These are phyloP conservation scores for Trichophyton rubrum DNA, from an alignment of 2,329 filamentous ascomycete genomes.

Conservation along the genomic window DNA sequence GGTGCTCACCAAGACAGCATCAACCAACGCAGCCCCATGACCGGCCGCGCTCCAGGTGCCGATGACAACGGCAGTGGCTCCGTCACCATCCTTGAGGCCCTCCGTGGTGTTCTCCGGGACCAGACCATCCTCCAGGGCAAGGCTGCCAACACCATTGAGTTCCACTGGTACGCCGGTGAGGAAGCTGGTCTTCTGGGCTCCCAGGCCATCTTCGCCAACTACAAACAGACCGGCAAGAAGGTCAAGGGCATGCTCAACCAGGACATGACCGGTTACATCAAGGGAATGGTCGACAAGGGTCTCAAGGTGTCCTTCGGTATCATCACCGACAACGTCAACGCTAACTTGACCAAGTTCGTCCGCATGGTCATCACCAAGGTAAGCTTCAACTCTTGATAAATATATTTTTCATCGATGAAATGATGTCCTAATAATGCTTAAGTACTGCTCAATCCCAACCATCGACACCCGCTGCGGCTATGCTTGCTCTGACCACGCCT, in stretches of 20 bases:
- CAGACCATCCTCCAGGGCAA: conserved; percentile 57
- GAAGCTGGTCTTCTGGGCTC: conserved; percentile 78
- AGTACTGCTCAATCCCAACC: conserved; percentile 82
- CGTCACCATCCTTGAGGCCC: conserved; percentile 86
- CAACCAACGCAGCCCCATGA: conserved; percentile 58
- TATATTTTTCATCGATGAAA: too few species aligned
- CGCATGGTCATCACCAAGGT: conserved; percentile 68
- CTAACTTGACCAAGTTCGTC: conserved; percentile 73
- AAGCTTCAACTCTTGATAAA: conserved; percentile 15
- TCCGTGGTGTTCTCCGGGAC: conserved; percentile 68
- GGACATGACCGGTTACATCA: conserved; percentile 92
- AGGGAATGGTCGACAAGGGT: conserved; percentile 50
- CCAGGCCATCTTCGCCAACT: conserved; percentile 76
- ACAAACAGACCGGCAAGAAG: conserved; percentile 58
- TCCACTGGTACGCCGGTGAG: conserved; percentile 92
- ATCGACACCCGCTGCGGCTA: conserved; percentile 83
- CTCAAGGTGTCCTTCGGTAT: conserved; percentile 78
- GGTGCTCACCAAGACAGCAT: conserved; percentile 93
- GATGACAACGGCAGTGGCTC: conserved; percentile 90
- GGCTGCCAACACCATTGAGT: conserved; percentile 77
- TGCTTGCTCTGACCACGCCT: conserved; percentile 60
- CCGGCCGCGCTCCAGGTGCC: conserved; percentile 75
- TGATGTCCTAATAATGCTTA: neutral
- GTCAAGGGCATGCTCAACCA: conserved; percentile 97
- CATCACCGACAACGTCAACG: conserved; percentile 82